Evolutionary conservation across 2,329 filamentous ascomycete species (phyloP).

Genomic region (Phialophora tarda): DNA sequence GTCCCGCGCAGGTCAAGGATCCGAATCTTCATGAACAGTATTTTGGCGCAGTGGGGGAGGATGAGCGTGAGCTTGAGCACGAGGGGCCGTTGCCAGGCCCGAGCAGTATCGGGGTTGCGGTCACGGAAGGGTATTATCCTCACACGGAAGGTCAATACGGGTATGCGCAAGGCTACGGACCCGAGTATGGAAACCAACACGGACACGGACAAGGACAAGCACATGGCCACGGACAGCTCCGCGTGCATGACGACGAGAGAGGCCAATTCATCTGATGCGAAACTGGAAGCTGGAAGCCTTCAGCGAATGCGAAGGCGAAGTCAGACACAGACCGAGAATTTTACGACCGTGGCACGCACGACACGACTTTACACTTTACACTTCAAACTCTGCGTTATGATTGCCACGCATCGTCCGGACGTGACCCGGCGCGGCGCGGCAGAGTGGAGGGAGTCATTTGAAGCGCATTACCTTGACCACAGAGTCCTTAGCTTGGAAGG

Average conservation of each 20-base stretch:
- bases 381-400: not conserved
- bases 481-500: not conserved
- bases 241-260: conserved; percentile 15
- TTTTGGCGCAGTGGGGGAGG: conserved; percentile 34
- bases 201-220: not conserved
- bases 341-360: not conserved
- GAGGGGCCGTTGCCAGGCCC: conserved; percentile 19
- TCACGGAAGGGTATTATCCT: not conserved
- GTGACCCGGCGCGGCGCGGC: too few species aligned
- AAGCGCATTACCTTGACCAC: not conserved
- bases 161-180: conserved; percentile 1
- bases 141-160: not conserved
- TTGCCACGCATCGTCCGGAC: not conserved
- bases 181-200: conserved; percentile 5
- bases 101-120: conserved; percentile 4
- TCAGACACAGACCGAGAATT: not conserved
- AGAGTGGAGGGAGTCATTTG: not conserved
- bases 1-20: conserved; percentile 33
- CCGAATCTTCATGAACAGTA: conserved; percentile 40
- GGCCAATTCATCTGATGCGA: conserved; percentile 11
- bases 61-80: not conserved
- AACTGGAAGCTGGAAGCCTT: not conserved
- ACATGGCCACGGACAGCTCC: conserved; percentile 22
- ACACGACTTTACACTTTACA: not conserved
- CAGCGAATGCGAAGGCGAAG: not conserved